Evolutionary conservation across 805 yeast genomes (phyloP).

Genomic region (Candida orba): DNA sequence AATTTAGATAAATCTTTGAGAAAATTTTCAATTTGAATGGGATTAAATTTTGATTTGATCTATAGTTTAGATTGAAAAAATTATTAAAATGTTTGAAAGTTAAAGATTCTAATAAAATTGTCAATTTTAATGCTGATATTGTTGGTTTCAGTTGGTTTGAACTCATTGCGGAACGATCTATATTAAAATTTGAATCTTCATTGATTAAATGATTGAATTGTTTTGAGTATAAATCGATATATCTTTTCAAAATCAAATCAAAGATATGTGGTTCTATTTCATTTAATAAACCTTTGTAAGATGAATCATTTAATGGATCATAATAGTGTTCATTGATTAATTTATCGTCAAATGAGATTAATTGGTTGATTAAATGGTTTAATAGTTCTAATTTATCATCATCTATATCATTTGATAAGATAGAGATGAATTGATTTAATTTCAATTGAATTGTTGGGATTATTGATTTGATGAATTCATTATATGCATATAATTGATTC

Average conservation of each 20-base stretch:
- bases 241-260: conserved; percentile 42
- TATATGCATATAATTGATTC: conserved; percentile 27
- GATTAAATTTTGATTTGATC: conserved; percentile 31
- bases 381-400: conserved; percentile 14
- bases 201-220: conserved; percentile 39
- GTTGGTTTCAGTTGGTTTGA: conserved; percentile 28
- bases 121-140: conserved; percentile 36
- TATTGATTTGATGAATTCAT: conserved; percentile 31
- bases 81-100: conserved; percentile 28
- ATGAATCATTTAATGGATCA: conserved; percentile 25
- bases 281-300: conserved; percentile 26
- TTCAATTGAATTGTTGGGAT: conserved; percentile 39
- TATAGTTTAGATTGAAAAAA: conserved; percentile 19
- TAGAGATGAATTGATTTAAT: conserved; percentile 24
- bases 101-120: conserved; percentile 36
- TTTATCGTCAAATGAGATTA: conserved; percentile 29
- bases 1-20: conserved; percentile 35
- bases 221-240: conserved; percentile 35
- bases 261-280: conserved; percentile 22
- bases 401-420: conserved; percentile 17
- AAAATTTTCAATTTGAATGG: conserved; percentile 41
- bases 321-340: conserved; percentile 35
- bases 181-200: conserved; percentile 34
- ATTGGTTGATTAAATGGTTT: conserved; percentile 33
- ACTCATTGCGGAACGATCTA: conserved; percentile 36